Conservation (phyloP, 2,329 filamentous ascomycete species). For the Diaporthe batatas region DNA sequence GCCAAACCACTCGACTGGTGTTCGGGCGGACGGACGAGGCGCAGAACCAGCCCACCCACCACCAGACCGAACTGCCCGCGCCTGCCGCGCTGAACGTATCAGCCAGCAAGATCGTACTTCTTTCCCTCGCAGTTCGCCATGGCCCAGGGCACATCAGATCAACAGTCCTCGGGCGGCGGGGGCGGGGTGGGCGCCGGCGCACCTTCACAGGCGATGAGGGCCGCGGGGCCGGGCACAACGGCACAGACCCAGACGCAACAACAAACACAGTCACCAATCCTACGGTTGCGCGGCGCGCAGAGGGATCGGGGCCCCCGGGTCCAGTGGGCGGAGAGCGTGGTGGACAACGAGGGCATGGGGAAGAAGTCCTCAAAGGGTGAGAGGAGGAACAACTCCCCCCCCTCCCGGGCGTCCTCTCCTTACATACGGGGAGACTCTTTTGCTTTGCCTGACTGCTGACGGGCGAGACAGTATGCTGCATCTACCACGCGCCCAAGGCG, state of each 20-base stretch:
- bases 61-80: not conserved
- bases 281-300: constrained; percentile 67
- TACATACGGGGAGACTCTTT: no score
- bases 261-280: constrained; percentile 53
- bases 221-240: constrained; percentile 35
- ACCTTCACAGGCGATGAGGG: constrained; percentile 21
- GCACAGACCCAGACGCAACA: constrained; percentile 41
- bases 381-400: no score
- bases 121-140: not conserved
- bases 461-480: constrained; percentile 85
- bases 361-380: constrained; percentile 94
- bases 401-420: no score
- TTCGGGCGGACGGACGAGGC: not conserved
- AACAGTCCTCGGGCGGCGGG: constrained; percentile 24
- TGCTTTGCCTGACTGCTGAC: not conserved
- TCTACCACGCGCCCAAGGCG: constrained; percentile 89
- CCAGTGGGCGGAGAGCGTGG: constrained; percentile 91
- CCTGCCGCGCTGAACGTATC: not conserved
- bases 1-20: not conserved
- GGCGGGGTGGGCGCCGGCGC: no score
- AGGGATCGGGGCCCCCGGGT: constrained; percentile 71
- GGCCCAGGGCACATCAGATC: constrained; percentile 13
- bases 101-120: not conserved
- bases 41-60: not conserved
- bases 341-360: constrained; percentile 95